Evolutionary conservation across 2,329 filamentous ascomycete genomes (phyloP).

Genomic region (Alternaria sp.): DNA sequence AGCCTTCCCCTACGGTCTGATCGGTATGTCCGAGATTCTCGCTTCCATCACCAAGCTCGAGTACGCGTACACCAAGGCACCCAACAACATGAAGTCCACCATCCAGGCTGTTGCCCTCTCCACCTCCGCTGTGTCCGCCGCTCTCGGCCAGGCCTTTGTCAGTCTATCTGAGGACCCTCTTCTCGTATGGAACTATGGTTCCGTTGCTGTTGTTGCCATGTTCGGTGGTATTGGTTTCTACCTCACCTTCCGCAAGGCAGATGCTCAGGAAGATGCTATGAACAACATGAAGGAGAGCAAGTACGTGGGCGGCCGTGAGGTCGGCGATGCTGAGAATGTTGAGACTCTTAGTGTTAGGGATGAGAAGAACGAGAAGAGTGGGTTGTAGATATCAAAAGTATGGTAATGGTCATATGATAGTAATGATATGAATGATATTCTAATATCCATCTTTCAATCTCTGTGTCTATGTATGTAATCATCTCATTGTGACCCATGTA

Average conservation of each 20-base stretch:
- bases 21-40: slow-evolving; percentile 66
- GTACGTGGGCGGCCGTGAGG: slow-evolving; percentile 25
- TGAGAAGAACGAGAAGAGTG: slow-evolving; percentile 32
- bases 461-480: neutral
- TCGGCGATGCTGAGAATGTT: slow-evolving; percentile 26
- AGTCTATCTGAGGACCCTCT: slow-evolving; percentile 41
- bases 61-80: slow-evolving; percentile 60
- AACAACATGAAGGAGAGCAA: slow-evolving; percentile 38
- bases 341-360: slow-evolving; percentile 18
- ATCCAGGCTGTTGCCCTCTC: slow-evolving; percentile 46
- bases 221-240: slow-evolving; percentile 42
- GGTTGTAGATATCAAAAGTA: neutral
- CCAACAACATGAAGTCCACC: slow-evolving; percentile 64
- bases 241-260: slow-evolving; percentile 40
- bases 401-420: neutral
- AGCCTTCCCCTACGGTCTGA: slow-evolving; percentile 60
- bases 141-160: slow-evolving; percentile 42
- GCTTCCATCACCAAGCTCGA: slow-evolving; percentile 74
- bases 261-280: slow-evolving; percentile 40
- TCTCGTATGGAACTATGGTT: slow-evolving; percentile 42
- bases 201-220: slow-evolving; percentile 41
- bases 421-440: neutral
- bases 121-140: slow-evolving; percentile 42
- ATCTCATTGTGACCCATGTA: neutral
- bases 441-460: neutral